Base-by-base conservation (phyloP, 768 basidiomycete genomes). In the Gyrodon lividus region DNA sequence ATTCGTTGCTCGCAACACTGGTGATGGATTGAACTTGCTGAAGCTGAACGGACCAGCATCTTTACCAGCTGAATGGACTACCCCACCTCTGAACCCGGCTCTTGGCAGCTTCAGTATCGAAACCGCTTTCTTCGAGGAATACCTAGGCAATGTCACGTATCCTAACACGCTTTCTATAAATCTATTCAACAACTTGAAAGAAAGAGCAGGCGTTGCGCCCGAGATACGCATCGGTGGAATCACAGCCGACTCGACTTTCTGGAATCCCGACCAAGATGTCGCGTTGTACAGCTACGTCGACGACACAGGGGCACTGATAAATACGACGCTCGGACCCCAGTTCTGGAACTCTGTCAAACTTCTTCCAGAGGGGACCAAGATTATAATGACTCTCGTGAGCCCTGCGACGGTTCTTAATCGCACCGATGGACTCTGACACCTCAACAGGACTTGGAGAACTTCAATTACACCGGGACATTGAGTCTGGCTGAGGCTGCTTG, bases 101-200 rank as follows among this genome's bases (percentile, higher is more conserved):
- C 63, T 81, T 22, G 78, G 72, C 22, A 78, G 78, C 50, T 81
- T 81, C 64, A 80, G 78, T 55, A 75, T 81, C 43, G 79, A 81
- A 64, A 80, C 77, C 0, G 78, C 78, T 1, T 80, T 77, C 55
- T 78, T 80, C 50, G 77, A 77, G 46, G 74, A 73, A 50, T 80
- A 74, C 54, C 58, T 78, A 10, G 80, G 79, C 7, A 81, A 81
- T 53, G 57, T 55, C 7, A 67, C 74, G 20, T 52, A 61, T 46
- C 77, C 78, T 1, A 80, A 79, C 55, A 55, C 58, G 4, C 59
- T 80, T 9, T 77, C 78, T 3, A 66, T 67, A 40, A 71, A 73
- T 41, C 60, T 80, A 30, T 68, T 81, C 20, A 67, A 75, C 43
- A 78, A 80, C 54, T 60, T 81, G 19, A 70, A 69, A 41, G 63